phyloP scores from a whole-genome alignment of 1,139 yeast genomes.

The Meyerozyma carpophila region DNA sequence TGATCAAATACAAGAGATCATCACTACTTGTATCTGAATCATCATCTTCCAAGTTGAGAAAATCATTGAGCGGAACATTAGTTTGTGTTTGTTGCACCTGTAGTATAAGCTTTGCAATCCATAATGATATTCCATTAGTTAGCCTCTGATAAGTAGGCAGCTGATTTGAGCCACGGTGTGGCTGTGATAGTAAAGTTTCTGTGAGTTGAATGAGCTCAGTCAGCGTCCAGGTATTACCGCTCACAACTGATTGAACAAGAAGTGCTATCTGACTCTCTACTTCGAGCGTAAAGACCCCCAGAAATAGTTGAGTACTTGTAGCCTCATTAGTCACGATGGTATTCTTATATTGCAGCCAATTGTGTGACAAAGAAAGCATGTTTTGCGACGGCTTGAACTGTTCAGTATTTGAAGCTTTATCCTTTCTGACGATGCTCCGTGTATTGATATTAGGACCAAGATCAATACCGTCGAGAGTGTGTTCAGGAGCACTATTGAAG shows the following conservation, averaged over 20 bases:
- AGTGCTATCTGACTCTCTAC: not conserved
- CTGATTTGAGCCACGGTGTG: not conserved
- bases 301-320: not conserved
- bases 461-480: conserved; percentile 30
- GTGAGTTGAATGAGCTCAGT: not conserved
- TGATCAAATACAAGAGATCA: not conserved
- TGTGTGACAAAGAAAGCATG: not conserved
- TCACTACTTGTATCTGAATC: not conserved
- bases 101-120: not conserved
- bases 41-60: not conserved
- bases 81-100: not conserved
- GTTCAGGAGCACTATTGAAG: conserved; percentile 6
- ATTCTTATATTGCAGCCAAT: not conserved
- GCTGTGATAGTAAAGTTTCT: not conserved
- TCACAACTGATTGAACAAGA: not conserved
- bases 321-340: not conserved
- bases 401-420: not conserved
- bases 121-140: not conserved
- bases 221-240: not conserved
- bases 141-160: not conserved
- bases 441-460: conserved; percentile 39
- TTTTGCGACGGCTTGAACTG: not conserved
- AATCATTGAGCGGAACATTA: not conserved
- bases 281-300: not conserved
- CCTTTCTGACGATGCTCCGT: conserved; percentile 17